Base-by-base conservation (phyloP, 2,329 filamentous ascomycete genomes). In the Monilinia vaccinii-corymbosi region DNA sequence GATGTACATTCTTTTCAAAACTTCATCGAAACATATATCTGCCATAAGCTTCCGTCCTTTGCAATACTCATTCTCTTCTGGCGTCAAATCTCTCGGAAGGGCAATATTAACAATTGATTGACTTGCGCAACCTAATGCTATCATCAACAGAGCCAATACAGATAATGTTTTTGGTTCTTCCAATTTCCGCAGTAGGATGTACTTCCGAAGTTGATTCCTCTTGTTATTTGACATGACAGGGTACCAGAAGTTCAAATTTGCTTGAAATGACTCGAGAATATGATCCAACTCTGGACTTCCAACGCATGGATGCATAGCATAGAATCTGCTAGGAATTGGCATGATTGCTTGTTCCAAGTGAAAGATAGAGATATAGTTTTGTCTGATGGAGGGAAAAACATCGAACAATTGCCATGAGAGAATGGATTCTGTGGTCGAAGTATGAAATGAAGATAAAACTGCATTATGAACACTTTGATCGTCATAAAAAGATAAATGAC, bases 181-280 rank as follows among this genome's bases (percentile, higher is more conserved):
- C 18, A 31, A 50, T 10, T 23, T 53, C 47, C 16, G n/a, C 23
- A 47, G 32, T 18, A 50, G 23, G 14, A 47, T 50, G 23, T 34
- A 32, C 16, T 31, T n/a, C 34, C 58, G 45, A 1, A 53, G 31
- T 23, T 25, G 38, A 25, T 52, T 57, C 0, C 79, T 66, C 31
- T 75, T 77, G 0, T 63, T 61, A 47, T 71, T 72, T 0, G 77
- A 77, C 70, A 79, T 74, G 7, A 77, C 79, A 0, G 78, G 79
- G 59, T 81, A 81, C 77, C 78, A 81, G 51, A 80, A 80, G 66
- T 81, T 81, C 46, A 80, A 71, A 38, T 73, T 75, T 2, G 69
- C 68, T 61, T 78, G 73, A 49, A 81, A 81, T 0, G 76, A 73
- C 1, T 72, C 67, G 0, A 80, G 66, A 6, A 78, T 74, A 0